phyloP scores from a whole-genome alignment of 2,329 filamentous ascomycete genomes.

The Alternaria alternata region DNA sequence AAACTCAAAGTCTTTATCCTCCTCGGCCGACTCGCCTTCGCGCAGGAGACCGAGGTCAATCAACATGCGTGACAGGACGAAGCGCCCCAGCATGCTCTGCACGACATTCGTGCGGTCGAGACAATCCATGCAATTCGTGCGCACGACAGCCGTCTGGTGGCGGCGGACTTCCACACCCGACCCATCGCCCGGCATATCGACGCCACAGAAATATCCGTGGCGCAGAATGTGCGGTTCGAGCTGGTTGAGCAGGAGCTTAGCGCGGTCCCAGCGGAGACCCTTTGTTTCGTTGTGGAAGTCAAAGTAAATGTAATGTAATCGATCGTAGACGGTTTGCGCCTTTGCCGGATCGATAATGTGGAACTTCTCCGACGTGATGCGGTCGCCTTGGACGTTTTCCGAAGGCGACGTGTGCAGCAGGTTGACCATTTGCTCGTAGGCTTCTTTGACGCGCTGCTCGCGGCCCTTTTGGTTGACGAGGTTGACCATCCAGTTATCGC shows the following conservation, averaged over 20 bases:
- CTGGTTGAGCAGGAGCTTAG: conserved; percentile 83
- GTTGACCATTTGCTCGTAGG: conserved; percentile 90
- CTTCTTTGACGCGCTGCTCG: conserved; percentile 86
- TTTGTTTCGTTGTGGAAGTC: conserved; percentile 99
- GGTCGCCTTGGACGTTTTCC: conserved; percentile 71
- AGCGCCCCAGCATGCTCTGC: conserved; percentile 94
- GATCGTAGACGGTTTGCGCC: conserved; percentile 73
- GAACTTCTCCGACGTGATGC: conserved; percentile 78
- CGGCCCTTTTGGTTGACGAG: conserved; percentile 95
- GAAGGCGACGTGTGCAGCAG: conserved; percentile 73
- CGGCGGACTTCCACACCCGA: conserved; percentile 81
- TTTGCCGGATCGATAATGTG: conserved; percentile 73
- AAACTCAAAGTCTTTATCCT: conserved; percentile 83
- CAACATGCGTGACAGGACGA: conserved; percentile 87
- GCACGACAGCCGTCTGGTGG: conserved; percentile 86
- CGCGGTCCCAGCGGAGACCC: conserved; percentile 90
- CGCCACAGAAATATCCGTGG: conserved; percentile 91
- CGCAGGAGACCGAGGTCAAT: conserved; percentile 81
- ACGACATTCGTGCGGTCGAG: conserved; percentile 97
- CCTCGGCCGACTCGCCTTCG: conserved; percentile 78
- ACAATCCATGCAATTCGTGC: conserved; percentile 99
- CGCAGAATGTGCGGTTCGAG: conserved; percentile 77
- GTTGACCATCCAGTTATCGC: conserved; percentile 97
- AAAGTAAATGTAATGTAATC: conserved; percentile 95
- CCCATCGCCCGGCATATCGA: conserved; percentile 79